phyloP scores from a whole-genome alignment of 2,329 filamentous ascomycete species.

The Hymenoscyphus infarciens region DNA sequence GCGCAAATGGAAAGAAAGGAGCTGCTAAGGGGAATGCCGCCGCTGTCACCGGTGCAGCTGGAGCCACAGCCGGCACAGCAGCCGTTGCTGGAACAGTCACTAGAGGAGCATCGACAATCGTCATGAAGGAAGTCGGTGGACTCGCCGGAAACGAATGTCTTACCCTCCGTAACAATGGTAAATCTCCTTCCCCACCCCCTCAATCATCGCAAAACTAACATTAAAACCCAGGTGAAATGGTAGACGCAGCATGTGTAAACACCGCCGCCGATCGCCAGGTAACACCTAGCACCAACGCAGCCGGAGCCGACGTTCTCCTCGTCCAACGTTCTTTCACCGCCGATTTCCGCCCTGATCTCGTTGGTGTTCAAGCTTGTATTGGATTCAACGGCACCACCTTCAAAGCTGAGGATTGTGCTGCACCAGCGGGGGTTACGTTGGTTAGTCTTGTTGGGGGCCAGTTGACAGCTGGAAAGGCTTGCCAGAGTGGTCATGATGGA shows the following conservation, averaged over 20 bases:
- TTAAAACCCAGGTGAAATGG: slow-evolving; percentile 38
- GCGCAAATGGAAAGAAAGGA: not conserved
- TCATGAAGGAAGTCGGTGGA: slow-evolving; percentile 40
- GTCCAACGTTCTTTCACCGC: slow-evolving; percentile 39
- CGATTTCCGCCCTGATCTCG: slow-evolving; percentile 40
- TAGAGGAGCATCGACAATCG: slow-evolving; percentile 32
- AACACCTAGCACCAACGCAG: slow-evolving; percentile 36
- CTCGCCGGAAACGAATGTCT: slow-evolving; percentile 34
- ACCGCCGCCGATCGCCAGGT: slow-evolving; percentile 40
- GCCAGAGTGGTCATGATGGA: slow-evolving; percentile 37
- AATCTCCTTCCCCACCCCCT: not conserved
- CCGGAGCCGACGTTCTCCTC: slow-evolving; percentile 35
- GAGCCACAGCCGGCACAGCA: not conserved
- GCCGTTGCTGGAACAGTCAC: slow-evolving; percentile 9
- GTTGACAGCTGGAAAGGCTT: slow-evolving; percentile 35
- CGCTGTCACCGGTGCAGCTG: slow-evolving; percentile 7
- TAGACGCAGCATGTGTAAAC: slow-evolving; percentile 40
- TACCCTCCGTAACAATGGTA: slow-evolving; percentile 43
- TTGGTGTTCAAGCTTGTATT: slow-evolving; percentile 38
- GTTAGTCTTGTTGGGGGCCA: slow-evolving; percentile 33
- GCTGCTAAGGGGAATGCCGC: not conserved
- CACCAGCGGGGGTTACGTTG: slow-evolving; percentile 23
- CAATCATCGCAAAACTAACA: slow-evolving; percentile 11
- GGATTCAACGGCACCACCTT: slow-evolving; percentile 41
- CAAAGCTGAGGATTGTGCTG: slow-evolving; percentile 38